Conservation (phyloP, 169 alveolate species). For the Babesia caballi region DNA sequence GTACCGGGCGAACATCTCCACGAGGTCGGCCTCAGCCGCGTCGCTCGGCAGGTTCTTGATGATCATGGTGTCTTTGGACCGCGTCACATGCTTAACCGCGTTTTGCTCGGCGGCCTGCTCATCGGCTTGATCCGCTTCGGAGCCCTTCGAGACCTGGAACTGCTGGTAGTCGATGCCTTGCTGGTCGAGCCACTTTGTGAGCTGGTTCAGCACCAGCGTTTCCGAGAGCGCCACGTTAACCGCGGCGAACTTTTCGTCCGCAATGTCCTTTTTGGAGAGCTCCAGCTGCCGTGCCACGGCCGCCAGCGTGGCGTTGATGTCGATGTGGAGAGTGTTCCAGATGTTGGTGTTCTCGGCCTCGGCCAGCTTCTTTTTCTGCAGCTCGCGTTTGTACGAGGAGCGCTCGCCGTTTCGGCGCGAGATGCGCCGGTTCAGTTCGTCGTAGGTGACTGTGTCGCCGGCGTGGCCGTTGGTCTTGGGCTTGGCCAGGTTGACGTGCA, state of each 20-base stretch:
- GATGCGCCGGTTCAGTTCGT: slow-evolving; percentile 57
- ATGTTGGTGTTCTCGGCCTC: slow-evolving; percentile 84
- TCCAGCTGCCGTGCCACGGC: slow-evolving; percentile 83
- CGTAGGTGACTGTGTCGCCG: slow-evolving; percentile 6
- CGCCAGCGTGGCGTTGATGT: slow-evolving; percentile 89
- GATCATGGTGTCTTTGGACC: slow-evolving; percentile 64
- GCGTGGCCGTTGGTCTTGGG: slow-evolving; percentile 23
- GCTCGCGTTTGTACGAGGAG: slow-evolving; percentile 74
- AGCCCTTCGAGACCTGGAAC: slow-evolving; percentile 45
- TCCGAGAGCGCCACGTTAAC: slow-evolving; percentile 90
- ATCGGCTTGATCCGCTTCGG: background rate
- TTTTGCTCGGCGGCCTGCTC: background rate
- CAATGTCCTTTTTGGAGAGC: slow-evolving; percentile 80
- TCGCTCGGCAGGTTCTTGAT: slow-evolving; percentile 74
- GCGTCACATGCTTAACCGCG: background rate
- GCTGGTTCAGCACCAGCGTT: slow-evolving; percentile 87
- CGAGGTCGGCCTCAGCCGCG: slow-evolving; percentile 76
- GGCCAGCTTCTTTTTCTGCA: slow-evolving; percentile 76
- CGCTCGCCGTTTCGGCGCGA: slow-evolving; percentile 75
- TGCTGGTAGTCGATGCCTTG: slow-evolving; percentile 88
- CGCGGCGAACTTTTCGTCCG: slow-evolving; percentile 84
- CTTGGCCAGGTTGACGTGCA: slow-evolving; percentile 66
- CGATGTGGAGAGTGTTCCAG: slow-evolving; percentile 94
- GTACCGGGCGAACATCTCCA: slow-evolving; percentile 78
- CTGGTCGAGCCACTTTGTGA: slow-evolving; percentile 91